Base-by-base conservation (phyloP, 2,329 filamentous ascomycete genomes). In the Pseudogymnoascus sp. region DNA sequence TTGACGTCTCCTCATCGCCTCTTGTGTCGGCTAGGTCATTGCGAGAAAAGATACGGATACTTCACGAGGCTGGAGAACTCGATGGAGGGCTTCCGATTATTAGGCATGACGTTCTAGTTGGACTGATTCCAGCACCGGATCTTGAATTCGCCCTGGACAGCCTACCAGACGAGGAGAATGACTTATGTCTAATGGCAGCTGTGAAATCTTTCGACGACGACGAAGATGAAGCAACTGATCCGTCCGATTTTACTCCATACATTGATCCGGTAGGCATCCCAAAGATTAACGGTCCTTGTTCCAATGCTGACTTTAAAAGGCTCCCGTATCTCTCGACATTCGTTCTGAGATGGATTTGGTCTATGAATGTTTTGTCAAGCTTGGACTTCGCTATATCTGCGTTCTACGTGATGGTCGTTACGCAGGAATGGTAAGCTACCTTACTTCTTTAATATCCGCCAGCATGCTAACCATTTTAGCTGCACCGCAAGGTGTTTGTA, bases 401-500 rank as follows among this genome's bases (percentile, higher is more conserved):
- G 92, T 97, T 4, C 78, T 94, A 25, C 84, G 84, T 62, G 87
- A 96, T 67, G 94, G 94, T 23, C 85, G 85, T 65, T 99, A 91
- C 75, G 90, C 89, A 2, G 94, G 94, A 65, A 84, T 99, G 80
- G 91, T 96, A 75, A 78, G 86, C 78, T 12, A 42, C 60, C 19
- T 38, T 38, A 9, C 25, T 60, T 11, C n/a, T 5, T 49, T 14
- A n/a, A 33, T n/a, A 61, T 42, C 39, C 9, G 60, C 19, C 35
- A 11, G 22, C 35, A 14, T 60, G 58, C 30, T 59, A 67, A 58
- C 65, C 61, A 16, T 55, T 45, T 38, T 62, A 90, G 87, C 84
- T 88, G 60, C 94, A 99, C 75, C 97, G 97, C 79, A 99, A 99
- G 79, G 88, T 86, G 3, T 97, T 99, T 78, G 93, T 96, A 64